Base-by-base conservation (phyloP, 306 rosid genomes). In the Cucumis hystrix region DNA sequence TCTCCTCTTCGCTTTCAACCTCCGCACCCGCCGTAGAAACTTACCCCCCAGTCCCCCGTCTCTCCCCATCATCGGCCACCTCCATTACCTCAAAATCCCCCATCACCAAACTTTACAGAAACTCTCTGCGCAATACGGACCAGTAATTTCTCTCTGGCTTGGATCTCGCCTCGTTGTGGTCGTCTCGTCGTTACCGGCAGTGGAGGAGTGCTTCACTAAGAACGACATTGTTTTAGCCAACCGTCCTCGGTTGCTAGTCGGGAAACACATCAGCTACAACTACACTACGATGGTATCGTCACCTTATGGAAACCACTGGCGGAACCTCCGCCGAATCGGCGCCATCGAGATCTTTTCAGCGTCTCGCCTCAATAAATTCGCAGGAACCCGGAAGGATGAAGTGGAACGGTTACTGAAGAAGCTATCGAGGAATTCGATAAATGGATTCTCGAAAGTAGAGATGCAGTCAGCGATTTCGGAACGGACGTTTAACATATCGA, bases 261-360 rank as follows among this genome's bases (percentile, higher is more conserved):
- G 68, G 39, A 87, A 91, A 82, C 63, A 88, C 77, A 4, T 93
- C 0, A 80, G 35, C 56, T 93, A 82, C 78, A 73, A 93, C 85
- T 4, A 79, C 75, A 83, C 96, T 77, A 78, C 79, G 3, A 1
- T 91, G 0, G 3, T 37, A 0, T 0, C 77, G 5, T 10, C 98
- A 0, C 56, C 91, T 0, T 89, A 93, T 51, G 93, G 96, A 18
- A 90, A 89, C 18, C 97, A 88, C 81, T 93, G 98, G 97, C 89
- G 95, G 28, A 93, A 91, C 87, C 63, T 89, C 23, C 91, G 95
- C 25, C 93, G 95, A 20, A 85, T 88, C 12, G 78, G 87, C n/a
- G 43, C 93, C 10, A 4, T 86, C 6, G 96, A 93, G 84, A 85
- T 93, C 51, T 88, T 93, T 75, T 93, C 96, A 18, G 49, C 88